Evolutionary conservation across 441 rosid genomes (phyloP), one percentile per base, ranked within the genome.

Genomic region (Aquilaria agallochum): DNA sequence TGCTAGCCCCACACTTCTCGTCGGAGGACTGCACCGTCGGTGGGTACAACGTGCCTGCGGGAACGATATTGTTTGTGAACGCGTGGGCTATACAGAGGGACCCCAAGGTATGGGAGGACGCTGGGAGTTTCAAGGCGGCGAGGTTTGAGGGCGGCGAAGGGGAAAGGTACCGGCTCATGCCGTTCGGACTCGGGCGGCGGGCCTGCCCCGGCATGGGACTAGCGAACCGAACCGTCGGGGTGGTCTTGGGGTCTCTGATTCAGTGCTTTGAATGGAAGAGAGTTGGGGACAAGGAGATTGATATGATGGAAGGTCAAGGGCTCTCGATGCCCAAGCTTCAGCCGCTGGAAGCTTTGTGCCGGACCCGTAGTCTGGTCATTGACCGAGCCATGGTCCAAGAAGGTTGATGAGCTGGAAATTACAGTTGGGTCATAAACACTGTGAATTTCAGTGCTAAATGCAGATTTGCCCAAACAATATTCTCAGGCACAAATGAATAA

Each of bases 231-330:
- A 14, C 32, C 6, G 8, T 53, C 8, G 56, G 36, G 5, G 11
- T 53, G 14, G 12, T 36, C 36, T 31, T 53, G 56, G 56, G 56
- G 30, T 53, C 36, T 31, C 32, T 53, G 56, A 53, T 53, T 27
- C 56, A 53, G 56, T 53, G 56, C n/a, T 53, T 53, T 53, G 56
- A 53, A 13, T 53, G 56, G 56, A 53, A 53, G 56, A 53, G 36
- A 53, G 56, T 53, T 3, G n/a, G 34, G 7, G 32, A 53, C 0
- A 36, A 53, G 32, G 56, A 31, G 12, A 53, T 53, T 53, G 56
- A 53, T 36, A 53, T 53, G 56, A 53, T 14, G 10, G 36, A 31
- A 53, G 56, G 40, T 9, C 5, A 53, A 10, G 56, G 14, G 36
- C 8, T 31, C n/a, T 9, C 56, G 5, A 53, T 31, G 56, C 56